These are phyloP conservation scores for Carex myosuroides DNA, from an alignment of 176 grass and related monocot species.

Conservation along the genomic window DNA sequence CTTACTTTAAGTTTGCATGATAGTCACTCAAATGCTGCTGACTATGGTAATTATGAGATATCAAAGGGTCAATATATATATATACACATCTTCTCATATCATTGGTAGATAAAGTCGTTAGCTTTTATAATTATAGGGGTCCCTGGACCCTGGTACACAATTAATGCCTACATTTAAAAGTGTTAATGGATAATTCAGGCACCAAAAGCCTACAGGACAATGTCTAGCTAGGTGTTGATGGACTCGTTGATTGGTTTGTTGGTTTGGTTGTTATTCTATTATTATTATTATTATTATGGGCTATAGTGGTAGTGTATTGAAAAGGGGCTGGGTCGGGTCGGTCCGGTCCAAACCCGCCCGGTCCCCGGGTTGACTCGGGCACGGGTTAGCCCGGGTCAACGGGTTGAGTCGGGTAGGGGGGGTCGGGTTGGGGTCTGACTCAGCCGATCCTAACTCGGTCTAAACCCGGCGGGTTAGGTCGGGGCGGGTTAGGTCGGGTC, in stretches of 20 bases:
- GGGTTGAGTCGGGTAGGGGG: no score
- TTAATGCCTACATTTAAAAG: not conserved
- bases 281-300: not conserved
- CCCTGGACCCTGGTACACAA: not conserved
- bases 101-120: constrained; percentile 15
- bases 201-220: not conserved
- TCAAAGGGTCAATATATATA: not conserved
- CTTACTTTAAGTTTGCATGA: no score
- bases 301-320: not conserved
- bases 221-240: not conserved
- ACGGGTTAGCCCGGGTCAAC: no score
- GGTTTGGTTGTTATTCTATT: not conserved
- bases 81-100: not conserved
- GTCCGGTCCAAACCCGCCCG: no score
- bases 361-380: no score
- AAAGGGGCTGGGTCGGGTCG: no score
- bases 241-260: not conserved
- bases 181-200: not conserved
- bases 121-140: not conserved
- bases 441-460: no score
- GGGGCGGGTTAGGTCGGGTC: no score
- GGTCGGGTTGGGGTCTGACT: no score
- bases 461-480: no score
- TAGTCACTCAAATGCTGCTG: no score
- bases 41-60: not conserved